Evolutionary conservation across 345 rosid species (phyloP).

Genomic region (Kandelia obovata): DNA sequence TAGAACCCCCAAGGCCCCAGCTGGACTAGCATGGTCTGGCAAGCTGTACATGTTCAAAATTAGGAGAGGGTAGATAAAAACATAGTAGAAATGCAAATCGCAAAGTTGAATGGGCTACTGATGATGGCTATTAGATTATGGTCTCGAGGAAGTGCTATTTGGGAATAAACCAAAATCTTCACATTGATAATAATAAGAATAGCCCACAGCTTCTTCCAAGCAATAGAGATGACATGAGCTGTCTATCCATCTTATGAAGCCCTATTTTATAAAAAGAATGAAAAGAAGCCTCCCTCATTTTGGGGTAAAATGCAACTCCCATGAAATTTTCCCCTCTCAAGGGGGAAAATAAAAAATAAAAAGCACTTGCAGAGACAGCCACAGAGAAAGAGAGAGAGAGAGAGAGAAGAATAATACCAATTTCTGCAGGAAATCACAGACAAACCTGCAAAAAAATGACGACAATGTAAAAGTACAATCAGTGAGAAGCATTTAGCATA

Average conservation of each 20-base stretch:
- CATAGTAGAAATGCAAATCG: too few relatives aligned
- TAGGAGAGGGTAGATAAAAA: neutral
- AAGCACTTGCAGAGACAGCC: neutral
- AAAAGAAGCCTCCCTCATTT: neutral
- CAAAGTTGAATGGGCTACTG: neutral
- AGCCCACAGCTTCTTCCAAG: too few relatives aligned
- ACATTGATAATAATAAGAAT: too few relatives aligned
- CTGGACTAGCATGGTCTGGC: neutral
- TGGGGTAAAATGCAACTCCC: too few relatives aligned
- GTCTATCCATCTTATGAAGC: neutral
- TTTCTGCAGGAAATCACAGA: constrained; percentile 60
- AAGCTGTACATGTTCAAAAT: neutral
- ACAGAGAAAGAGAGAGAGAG: neutral
- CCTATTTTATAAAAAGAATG: neutral
- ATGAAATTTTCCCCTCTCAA: neutral
- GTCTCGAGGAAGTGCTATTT: neutral
- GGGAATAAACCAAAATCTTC: too few relatives aligned
- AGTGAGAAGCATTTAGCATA: neutral
- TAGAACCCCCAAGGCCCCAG: neutral
- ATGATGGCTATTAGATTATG: neutral
- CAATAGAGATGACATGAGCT: neutral
- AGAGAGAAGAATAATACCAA: constrained; percentile 44
- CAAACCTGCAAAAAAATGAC: constrained; percentile 47
- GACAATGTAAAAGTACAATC: neutral
- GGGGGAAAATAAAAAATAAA: neutral